Conservation (phyloP, 2,329 filamentous ascomycete genomes). For the Rutstroemia sp. region DNA sequence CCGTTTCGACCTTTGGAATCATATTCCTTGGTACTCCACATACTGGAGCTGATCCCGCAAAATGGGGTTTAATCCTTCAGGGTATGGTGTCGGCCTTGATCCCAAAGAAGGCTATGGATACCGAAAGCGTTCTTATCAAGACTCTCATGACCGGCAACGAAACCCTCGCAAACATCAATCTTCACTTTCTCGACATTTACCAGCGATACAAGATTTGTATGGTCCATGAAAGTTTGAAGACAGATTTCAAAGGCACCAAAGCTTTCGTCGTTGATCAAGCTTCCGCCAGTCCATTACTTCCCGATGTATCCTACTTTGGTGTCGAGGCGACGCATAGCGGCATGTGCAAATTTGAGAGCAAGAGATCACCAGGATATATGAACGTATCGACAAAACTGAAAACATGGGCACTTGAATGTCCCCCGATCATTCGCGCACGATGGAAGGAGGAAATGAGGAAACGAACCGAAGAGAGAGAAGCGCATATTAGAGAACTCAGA, state of each 20-base stretch:
- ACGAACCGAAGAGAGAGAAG: constrained; percentile 18
- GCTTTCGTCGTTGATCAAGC: constrained; percentile 60
- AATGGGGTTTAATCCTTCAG: constrained; percentile 61
- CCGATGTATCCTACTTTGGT: constrained; percentile 65
- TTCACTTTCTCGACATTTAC: constrained; percentile 63
- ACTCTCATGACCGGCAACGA: constrained; percentile 69
- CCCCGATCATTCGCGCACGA: constrained; percentile 17
- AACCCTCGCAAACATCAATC: constrained; percentile 66
- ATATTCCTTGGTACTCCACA: constrained; percentile 67
- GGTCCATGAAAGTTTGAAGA: constrained; percentile 68
- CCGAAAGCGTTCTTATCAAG: constrained; percentile 59
- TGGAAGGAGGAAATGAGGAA: constrained; percentile 21
- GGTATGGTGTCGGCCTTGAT: constrained; percentile 58
- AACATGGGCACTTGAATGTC: constrained; percentile 21
- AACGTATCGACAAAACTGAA: constrained; percentile 28
- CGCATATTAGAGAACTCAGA: constrained; percentile 23
- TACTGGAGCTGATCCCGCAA: constrained; percentile 52
- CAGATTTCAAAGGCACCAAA: constrained; percentile 57
- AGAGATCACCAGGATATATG: constrained; percentile 53
- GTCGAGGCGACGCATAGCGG: constrained; percentile 64
- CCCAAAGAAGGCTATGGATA: constrained; percentile 59
- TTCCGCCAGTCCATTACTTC: constrained; percentile 62
- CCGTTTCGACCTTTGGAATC: constrained; percentile 67
- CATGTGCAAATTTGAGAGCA: constrained; percentile 65
- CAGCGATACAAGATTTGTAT: constrained; percentile 67